Evolutionary conservation across 2,329 filamentous ascomycete genomes (phyloP).

Genomic region (Xylaria multiplex): DNA sequence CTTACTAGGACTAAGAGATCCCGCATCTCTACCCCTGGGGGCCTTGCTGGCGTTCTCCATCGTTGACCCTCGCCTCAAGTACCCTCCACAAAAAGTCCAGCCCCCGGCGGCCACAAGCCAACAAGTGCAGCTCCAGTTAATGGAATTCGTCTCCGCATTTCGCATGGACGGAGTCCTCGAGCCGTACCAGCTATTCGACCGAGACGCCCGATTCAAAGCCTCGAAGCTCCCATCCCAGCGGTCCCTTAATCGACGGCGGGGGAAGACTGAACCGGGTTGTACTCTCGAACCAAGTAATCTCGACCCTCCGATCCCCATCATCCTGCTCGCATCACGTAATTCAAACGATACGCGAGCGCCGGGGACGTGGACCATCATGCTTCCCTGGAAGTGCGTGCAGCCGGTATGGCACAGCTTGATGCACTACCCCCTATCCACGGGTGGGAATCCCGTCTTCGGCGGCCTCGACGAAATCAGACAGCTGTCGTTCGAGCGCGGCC

Average conservation of each 20-base stretch:
- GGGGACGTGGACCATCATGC: slow-evolving; percentile 82
- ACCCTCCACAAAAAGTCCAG: slow-evolving; percentile 72
- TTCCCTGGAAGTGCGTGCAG: slow-evolving; percentile 90
- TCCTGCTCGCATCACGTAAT: slow-evolving; percentile 71
- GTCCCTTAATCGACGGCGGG: slow-evolving; percentile 80
- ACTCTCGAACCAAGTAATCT: slow-evolving; percentile 64
- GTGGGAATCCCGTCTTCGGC: slow-evolving; percentile 83
- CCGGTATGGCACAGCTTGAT: slow-evolving; percentile 88
- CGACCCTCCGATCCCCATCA: slow-evolving; percentile 82
- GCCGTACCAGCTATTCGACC: slow-evolving; percentile 72
- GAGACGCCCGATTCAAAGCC: slow-evolving; percentile 71
- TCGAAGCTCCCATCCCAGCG: slow-evolving; percentile 78
- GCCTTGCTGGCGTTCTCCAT: slow-evolving; percentile 77
- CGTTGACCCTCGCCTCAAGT: slow-evolving; percentile 81
- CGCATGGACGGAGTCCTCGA: slow-evolving; percentile 65
- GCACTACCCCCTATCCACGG: slow-evolving; percentile 81
- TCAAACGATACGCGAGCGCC: slow-evolving; percentile 61
- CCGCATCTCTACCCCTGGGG: slow-evolving; percentile 74
- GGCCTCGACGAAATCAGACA: slow-evolving; percentile 84
- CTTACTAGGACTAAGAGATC: slow-evolving; percentile 70
- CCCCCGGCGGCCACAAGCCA: slow-evolving; percentile 48
- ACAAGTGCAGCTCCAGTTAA: slow-evolving; percentile 51
- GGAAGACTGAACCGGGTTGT: slow-evolving; percentile 69
- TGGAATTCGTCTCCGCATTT: slow-evolving; percentile 74
- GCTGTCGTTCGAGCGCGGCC: slow-evolving; percentile 79